Percentiles rank a stretch among this genome's conserved stretches.
phyloP scores from a whole-genome alignment of 1,284 basidiomycete genomes.

The Sphagnurus paluster region DNA sequence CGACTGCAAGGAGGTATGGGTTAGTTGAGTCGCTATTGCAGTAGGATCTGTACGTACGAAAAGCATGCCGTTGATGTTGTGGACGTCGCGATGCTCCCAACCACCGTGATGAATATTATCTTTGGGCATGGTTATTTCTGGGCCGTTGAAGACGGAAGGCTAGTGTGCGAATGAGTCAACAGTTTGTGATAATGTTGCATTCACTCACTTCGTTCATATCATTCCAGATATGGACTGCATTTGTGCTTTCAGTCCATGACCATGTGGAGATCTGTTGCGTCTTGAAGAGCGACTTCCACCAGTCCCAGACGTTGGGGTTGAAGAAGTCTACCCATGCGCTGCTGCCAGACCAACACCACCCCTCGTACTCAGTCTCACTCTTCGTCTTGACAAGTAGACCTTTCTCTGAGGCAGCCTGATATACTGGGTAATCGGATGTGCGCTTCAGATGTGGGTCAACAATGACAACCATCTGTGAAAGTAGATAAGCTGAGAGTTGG shows the following conservation, averaged over 20 bases:
- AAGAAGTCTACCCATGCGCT: constrained; percentile 98
- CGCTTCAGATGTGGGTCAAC: constrained; percentile 97
- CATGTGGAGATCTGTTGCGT: constrained; percentile 51
- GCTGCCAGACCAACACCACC: constrained; percentile 98
- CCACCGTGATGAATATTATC: constrained; percentile 91
- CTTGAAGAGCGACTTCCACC: constrained; percentile 89
- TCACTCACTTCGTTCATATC: constrained; percentile 94
- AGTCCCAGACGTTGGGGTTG: constrained; percentile 86
- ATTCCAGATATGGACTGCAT: constrained; percentile 92
- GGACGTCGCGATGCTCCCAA: constrained; percentile 97
- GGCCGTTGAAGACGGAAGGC: constrained; percentile 98
- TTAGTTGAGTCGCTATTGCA: constrained; percentile 9
- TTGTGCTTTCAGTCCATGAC: constrained; percentile 77
- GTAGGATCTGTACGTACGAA: constrained; percentile 47
- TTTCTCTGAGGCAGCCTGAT: constrained; percentile 81
- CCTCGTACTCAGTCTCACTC: constrained; percentile 85
- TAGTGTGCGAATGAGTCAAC: constrained; percentile 28
- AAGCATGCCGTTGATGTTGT: constrained; percentile 93
- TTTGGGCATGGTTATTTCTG: constrained; percentile 96
- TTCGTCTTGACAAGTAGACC: constrained; percentile 83
- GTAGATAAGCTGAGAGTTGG: neutral
- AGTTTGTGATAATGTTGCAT: constrained; percentile 5
- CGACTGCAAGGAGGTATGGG: constrained; percentile 49
- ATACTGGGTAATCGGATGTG: constrained; percentile 78
- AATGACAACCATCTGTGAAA: constrained; percentile 88